Evolutionary conservation across 768 basidiomycete species (phyloP), one percentile per base, ranked within the genome.

Genomic region (Fistulinella prunicolor): DNA sequence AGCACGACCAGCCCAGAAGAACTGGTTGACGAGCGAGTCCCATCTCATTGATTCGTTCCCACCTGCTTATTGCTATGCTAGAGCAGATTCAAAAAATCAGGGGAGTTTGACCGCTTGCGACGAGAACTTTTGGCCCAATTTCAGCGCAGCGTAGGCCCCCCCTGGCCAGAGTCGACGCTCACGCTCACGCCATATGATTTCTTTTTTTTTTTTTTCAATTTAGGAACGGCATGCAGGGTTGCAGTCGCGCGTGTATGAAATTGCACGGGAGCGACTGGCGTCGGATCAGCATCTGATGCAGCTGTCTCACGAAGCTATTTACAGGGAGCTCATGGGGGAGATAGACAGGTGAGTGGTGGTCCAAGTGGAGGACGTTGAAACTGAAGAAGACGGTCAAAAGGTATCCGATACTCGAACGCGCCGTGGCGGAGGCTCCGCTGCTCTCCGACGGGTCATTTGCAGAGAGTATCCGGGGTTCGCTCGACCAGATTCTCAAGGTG

Each of bases 51-150:
- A 4, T 3, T 9, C 9, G 20, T 13, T 13, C 30, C 17, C 24
- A 14, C 39, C 32, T 20, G 13, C 42, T 52, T 46, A 50, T 52
- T 6, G 26, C 5, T 5, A 32, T 12, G 13, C 28, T n/a, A 16
- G 32, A 28, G 26, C 37, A 89, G 86, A 57, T 89, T 87, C 71
- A 88, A 89, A 66, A 83, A 82, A 57, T 85, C 85, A 10, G 86
- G 86, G 23, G 85, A 89, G 67, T 88, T 87, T 55, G 86, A 89
- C 55, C 79, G 82, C 20, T 61, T 88, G 52, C 76, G 86, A 41
- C 77, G 79, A 42, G 81, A 88, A 64, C 68, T 89, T 20, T 63
- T 88, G 30, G 58, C 73, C 6, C 72, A 82, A 57, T 86, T 86
- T 63, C 78, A 80, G 56, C 74, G 70, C 55, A 77, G 81, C 58